phyloP scores from a whole-genome alignment of 2,329 filamentous ascomycete species.

The Pestalotiopsis sp. region DNA sequence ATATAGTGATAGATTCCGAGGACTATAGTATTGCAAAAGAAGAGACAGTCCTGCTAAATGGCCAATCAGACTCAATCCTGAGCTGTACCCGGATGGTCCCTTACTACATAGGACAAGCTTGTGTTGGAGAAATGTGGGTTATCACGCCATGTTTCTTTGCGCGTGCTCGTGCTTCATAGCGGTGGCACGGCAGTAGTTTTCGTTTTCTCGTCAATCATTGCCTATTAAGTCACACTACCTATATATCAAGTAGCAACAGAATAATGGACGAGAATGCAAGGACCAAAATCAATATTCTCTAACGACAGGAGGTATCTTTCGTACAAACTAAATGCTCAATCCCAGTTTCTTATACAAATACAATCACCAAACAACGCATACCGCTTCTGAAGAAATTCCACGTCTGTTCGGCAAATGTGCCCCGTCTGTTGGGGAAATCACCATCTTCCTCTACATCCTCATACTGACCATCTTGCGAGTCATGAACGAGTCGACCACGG shows the following conservation, averaged over 20 bases:
- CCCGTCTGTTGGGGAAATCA: neutral
- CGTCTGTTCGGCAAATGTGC: neutral
- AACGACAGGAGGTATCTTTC: neutral
- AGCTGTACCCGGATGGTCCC: neutral
- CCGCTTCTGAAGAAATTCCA: neutral
- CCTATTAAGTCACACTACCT: neutral
- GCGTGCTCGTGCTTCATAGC: neutral
- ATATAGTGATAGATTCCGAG: neutral
- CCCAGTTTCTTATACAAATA: neutral
- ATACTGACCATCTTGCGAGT: slow-evolving; percentile 1
- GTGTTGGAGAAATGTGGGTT: neutral
- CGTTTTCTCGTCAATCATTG: neutral
- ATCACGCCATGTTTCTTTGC: neutral
- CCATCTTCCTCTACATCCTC: neutral
- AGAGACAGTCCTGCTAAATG: neutral
- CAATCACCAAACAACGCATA: neutral
- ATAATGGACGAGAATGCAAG: neutral
- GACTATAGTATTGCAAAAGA: neutral
- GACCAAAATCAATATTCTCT: neutral
- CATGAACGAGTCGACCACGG: slow-evolving; percentile 1
- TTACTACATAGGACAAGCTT: neutral
- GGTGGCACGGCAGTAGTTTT: neutral
- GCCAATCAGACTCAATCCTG: neutral
- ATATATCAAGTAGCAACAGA: neutral
- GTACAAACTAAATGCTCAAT: neutral